Conservation (phyloP, 805 yeast species). For the Zygoascus bituminiphila region DNA sequence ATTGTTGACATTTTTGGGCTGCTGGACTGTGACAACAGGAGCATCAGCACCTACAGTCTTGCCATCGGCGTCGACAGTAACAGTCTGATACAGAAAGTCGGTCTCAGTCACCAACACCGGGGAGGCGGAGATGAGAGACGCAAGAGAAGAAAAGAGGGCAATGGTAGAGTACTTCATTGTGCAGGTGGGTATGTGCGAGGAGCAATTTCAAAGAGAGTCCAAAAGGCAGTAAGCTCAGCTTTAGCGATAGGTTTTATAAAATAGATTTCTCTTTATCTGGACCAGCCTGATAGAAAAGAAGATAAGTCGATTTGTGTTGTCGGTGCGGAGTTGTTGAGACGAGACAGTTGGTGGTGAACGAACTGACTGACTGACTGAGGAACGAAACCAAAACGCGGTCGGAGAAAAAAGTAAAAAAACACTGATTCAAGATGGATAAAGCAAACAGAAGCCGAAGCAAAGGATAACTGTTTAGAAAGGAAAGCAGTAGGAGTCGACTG, state of each 20-base stretch:
- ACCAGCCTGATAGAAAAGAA: neutral
- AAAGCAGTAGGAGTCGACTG: neutral
- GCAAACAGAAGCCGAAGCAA: neutral
- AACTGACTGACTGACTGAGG: neutral
- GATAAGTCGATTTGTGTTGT: neutral
- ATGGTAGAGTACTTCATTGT: conserved; percentile 15
- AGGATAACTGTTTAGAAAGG: neutral
- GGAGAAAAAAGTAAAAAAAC: neutral
- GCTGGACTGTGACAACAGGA: conserved; percentile 4
- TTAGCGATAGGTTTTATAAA: neutral
- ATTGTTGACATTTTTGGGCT: neutral
- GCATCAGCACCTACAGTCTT: conserved; percentile 8
- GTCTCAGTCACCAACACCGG: conserved; percentile 16
- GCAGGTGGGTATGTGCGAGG: neutral
- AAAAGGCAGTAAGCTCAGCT: neutral
- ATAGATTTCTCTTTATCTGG: neutral
- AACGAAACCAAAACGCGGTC: neutral
- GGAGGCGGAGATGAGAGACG: conserved; percentile 12
- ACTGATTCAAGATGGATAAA: neutral
- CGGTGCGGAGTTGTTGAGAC: neutral
- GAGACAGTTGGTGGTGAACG: neutral
- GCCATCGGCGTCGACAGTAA: conserved; percentile 5
- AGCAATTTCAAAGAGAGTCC: conserved; percentile 1
- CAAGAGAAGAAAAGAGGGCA: conserved; percentile 4
- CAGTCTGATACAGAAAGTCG: conserved; percentile 9